Percentiles rank a stretch among this genome's conserved stretches.
Evolutionary conservation across 768 basidiomycete genomes (phyloP).

Genomic region (Mycena leptocephala): DNA sequence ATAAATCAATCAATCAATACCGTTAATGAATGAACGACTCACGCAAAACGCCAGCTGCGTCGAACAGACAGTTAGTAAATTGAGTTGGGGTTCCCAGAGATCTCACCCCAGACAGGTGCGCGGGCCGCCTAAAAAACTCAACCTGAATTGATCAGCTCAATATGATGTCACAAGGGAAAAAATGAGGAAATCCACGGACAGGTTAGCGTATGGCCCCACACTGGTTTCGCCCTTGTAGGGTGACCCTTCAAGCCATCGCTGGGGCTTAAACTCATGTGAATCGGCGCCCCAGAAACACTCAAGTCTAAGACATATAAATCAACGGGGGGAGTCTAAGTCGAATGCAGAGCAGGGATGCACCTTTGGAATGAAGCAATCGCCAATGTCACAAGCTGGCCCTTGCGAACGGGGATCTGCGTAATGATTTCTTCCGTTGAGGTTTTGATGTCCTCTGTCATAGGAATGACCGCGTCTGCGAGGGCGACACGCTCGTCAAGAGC

Average conservation of each 20-base stretch:
- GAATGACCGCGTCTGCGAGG: constrained; percentile 7
- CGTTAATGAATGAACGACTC: not conserved
- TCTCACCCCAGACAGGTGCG: constrained; percentile 19
- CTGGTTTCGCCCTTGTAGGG: not conserved
- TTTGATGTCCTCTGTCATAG: not conserved
- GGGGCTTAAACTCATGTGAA: constrained; percentile 10
- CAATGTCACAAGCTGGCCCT: too few relatives aligned
- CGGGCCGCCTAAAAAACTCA: too few relatives aligned
- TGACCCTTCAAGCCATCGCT: too few relatives aligned
- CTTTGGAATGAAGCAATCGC: too few relatives aligned
- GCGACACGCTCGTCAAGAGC: constrained; percentile 25
- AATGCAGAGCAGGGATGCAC: too few relatives aligned
- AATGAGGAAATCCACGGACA: not conserved
- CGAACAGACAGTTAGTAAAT: not conserved
- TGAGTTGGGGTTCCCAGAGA: not conserved
- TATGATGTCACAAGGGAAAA: not conserved
- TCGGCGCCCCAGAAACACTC: constrained; percentile 20
- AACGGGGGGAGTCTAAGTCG: too few relatives aligned
- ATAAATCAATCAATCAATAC: too few relatives aligned
- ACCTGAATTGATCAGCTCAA: not conserved
- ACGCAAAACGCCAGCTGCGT: constrained; percentile 10
- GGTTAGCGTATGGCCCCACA: constrained; percentile 18
- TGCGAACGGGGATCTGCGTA: too few relatives aligned
- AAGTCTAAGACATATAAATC: not conserved
- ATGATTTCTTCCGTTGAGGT: not conserved